Base-by-base conservation (phyloP, 306 rosid species). In the Quercus engelmannii region DNA sequence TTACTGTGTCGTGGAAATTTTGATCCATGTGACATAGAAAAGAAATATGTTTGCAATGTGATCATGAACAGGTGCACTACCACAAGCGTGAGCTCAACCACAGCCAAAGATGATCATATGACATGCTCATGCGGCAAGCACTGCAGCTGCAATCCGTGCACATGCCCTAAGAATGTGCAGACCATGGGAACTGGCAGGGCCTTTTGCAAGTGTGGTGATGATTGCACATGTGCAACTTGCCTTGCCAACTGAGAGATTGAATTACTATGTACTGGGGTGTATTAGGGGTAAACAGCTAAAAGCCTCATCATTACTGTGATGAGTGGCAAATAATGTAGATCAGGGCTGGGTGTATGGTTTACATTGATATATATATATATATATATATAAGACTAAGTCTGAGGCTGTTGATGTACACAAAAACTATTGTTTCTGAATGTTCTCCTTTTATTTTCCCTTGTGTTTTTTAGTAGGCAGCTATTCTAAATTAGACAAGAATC, bases 41-140 rank as follows among this genome's bases (percentile, higher is more conserved):
- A 4, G 30, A 1, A n/a, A 8, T 1, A 28, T 4, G 11, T 31
- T 4, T 74, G 76, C 3, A 23, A 19, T 19, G 18, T 30, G 15
- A 43, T 41, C 46, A 57, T 75, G 86, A 74, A 41, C 74, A 28
- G 79, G 76, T 79, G 82, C 30, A 25, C 62, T 5, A 23, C 52
- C 25, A 2, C 69, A 17, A 31, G 55, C 2, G 23, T 7, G 7
- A 2, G 9, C 0, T 54, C 5, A 30, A 35, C 56, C 1, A 19
- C 23, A 3, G 73, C 78, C 38, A 80, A 83, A 18, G 18, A 28
- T 11, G 78, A 33, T 3, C 91, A 88, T 74, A 20, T 33, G 57
- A 85, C 86, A 28, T 94, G 98, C 79, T n/a, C 93, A 2, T 94
- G 98, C 20, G 94, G 98, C 5, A 85, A 91, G 74, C 93, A 92